Conservation (phyloP, 352 stramenopile species). For the Globisporangium viniferum region DNA sequence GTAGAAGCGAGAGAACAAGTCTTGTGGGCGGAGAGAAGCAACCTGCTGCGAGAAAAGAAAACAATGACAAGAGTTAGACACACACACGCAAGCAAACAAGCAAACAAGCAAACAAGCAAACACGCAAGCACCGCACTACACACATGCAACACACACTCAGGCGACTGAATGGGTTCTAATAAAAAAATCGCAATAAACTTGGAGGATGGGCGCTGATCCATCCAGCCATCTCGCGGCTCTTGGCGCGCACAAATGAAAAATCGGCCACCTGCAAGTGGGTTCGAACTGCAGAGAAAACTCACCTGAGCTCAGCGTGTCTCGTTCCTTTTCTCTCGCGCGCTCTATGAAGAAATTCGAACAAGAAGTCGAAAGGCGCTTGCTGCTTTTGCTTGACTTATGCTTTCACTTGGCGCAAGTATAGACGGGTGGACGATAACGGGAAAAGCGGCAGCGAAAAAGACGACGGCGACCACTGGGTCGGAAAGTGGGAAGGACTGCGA, state of each 20-base stretch:
- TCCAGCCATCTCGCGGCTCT: neutral
- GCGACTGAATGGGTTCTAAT: neutral
- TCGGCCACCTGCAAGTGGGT: conserved; percentile 11
- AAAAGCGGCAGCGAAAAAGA: neutral
- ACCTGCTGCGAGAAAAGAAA: conserved; percentile 1
- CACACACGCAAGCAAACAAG: neutral
- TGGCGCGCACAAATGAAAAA: conserved; percentile 11
- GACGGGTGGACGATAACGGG: neutral
- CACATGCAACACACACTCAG: neutral
- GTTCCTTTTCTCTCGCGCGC: neutral
- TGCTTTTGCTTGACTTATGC: conserved; percentile 3
- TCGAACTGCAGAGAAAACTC: conserved; percentile 1
- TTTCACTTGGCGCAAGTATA: neutral
- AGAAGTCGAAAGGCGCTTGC: conserved; percentile 1
- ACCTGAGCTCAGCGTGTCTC: conserved; percentile 3
- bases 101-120: neutral
- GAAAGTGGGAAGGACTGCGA: neutral
- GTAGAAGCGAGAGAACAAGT: conserved; percentile 1
- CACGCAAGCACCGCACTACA: neutral
- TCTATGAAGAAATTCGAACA: neutral
- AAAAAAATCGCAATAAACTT: conserved; percentile 3
- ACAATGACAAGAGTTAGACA: neutral
- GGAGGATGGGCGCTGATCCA: neutral
- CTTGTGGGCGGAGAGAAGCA: neutral
- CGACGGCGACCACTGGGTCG: neutral